These are phyloP conservation scores for Boletus subcaerulescens DNA, from an alignment of 768 basidiomycete species.

Conservation along the genomic window DNA sequence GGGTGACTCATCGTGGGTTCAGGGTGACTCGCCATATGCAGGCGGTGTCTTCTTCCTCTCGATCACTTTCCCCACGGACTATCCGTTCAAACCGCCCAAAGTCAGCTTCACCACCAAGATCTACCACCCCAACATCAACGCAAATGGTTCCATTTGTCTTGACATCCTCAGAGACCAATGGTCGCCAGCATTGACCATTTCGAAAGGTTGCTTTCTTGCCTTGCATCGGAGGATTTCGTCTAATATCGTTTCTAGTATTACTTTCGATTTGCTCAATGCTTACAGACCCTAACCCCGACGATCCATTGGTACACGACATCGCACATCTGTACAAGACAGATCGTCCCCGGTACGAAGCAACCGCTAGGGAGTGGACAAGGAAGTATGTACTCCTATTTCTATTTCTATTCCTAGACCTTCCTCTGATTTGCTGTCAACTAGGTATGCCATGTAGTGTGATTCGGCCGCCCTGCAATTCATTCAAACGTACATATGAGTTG, in stretches of 20 bases:
- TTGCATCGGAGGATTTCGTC: not conserved
- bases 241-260: slow-evolving; percentile 53
- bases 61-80: slow-evolving; percentile 93
- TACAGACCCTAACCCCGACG: slow-evolving; percentile 99
- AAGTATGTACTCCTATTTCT: slow-evolving; percentile 60
- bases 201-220: slow-evolving; percentile 71
- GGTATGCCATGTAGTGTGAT: slow-evolving; percentile 53
- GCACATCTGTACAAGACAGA: slow-evolving; percentile 99
- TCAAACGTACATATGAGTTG: slow-evolving; percentile 26
- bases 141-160: slow-evolving; percentile 97
- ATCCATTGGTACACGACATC: slow-evolving; percentile 97
- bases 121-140: slow-evolving; percentile 99
- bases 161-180: slow-evolving; percentile 99
- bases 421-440: slow-evolving; percentile 13
- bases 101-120: slow-evolving; percentile 99
- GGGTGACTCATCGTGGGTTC: slow-evolving; percentile 26
- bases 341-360: slow-evolving; percentile 93
- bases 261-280: slow-evolving; percentile 99
- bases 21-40: slow-evolving; percentile 97
- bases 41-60: slow-evolving; percentile 99
- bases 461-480: slow-evolving; percentile 23
- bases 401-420: not conserved
- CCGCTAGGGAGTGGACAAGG: slow-evolving; percentile 99
- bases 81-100: slow-evolving; percentile 99
- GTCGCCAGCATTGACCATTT: slow-evolving; percentile 98